Evolutionary conservation across 495 filamentous ascomycete genomes (phyloP).

Genomic region (Parathielavia appendiculata): DNA sequence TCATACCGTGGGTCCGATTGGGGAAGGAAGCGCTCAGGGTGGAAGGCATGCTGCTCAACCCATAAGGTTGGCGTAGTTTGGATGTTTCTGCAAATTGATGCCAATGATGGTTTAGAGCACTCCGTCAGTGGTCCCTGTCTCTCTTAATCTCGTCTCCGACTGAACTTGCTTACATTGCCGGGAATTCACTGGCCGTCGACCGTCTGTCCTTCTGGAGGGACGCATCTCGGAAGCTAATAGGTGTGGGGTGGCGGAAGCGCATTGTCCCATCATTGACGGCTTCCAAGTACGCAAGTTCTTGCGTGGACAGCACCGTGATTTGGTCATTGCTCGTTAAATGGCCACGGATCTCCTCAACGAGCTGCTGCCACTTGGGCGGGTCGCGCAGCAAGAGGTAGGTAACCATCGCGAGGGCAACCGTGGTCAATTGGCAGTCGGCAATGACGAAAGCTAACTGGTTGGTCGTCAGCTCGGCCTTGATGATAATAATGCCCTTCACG

Average conservation of each 20-base stretch:
- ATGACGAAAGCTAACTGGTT: conserved; percentile 8
- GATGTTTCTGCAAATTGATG: conserved; percentile 56
- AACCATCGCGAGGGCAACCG: conserved; percentile 40
- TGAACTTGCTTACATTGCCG: conserved; percentile 25
- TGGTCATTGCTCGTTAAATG: conserved; percentile 38
- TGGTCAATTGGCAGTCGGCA: conserved; percentile 46
- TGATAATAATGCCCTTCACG: conserved; percentile 6
- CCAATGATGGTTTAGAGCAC: conserved; percentile 3
- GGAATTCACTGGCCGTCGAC: conserved; percentile 40
- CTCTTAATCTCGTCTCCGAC: too few relatives aligned
- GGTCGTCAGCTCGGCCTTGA: conserved; percentile 5
- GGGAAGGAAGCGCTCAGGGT: conserved; percentile 68
- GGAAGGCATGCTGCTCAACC: conserved; percentile 65
- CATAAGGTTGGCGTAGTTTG: conserved; percentile 65
- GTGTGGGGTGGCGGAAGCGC: conserved; percentile 49
- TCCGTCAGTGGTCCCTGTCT: neutral
- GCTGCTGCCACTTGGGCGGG: conserved; percentile 33
- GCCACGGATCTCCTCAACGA: conserved; percentile 43
- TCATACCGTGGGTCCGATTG: conserved; percentile 72
- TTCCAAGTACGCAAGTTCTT: conserved; percentile 42
- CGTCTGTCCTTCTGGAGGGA: conserved; percentile 37
- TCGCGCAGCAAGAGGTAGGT: conserved; percentile 46
- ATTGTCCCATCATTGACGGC: conserved; percentile 50
- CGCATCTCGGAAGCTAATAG: conserved; percentile 38
- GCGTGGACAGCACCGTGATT: conserved; percentile 42